Evolutionary conservation across 768 basidiomycete genomes (phyloP).

Genomic region (Kwoniella mangroviensis): DNA sequence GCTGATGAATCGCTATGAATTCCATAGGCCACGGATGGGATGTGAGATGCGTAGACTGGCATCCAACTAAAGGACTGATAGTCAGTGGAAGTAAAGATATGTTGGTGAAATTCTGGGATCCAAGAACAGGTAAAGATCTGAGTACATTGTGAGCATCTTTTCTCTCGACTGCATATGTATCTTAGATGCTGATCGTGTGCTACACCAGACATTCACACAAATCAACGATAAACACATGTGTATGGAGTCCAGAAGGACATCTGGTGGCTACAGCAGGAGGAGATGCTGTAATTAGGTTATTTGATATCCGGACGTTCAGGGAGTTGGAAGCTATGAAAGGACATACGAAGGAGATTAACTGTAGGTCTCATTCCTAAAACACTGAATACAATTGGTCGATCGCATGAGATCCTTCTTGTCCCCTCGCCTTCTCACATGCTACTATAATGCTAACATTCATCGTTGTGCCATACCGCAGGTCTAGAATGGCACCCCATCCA

Average conservation of each 20-base stretch:
- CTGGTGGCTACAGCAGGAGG: conserved; percentile 91
- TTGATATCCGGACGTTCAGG: conserved; percentile 98
- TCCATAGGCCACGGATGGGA: conserved; percentile 94
- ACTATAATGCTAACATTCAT: too few species aligned
- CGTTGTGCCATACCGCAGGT: too few species aligned
- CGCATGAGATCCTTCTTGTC: too few species aligned
- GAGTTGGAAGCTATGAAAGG: conserved; percentile 89
- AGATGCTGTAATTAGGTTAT: conserved; percentile 92
- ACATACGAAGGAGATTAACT: conserved; percentile 99
- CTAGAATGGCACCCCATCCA: conserved; percentile 96
- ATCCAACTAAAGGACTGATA: conserved; percentile 92
- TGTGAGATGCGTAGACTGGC: conserved; percentile 98
- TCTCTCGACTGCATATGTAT: neutral
- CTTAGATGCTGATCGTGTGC: conserved; percentile 8
- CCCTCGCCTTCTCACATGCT: too few species aligned
- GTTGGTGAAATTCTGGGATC: conserved; percentile 99
- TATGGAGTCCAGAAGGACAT: conserved; percentile 95
- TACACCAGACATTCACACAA: conserved; percentile 84
- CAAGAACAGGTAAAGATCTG: conserved; percentile 84
- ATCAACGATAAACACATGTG: conserved; percentile 89
- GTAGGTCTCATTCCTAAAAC: too few species aligned
- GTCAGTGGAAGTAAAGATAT: conserved; percentile 98
- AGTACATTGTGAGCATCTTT: conserved; percentile 74
- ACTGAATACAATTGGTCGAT: too few species aligned
- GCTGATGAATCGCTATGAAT: neutral